These are phyloP conservation scores for Centrapalus pauciflorus DNA, from an alignment of 129 eudicot species.

Conservation along the genomic window DNA sequence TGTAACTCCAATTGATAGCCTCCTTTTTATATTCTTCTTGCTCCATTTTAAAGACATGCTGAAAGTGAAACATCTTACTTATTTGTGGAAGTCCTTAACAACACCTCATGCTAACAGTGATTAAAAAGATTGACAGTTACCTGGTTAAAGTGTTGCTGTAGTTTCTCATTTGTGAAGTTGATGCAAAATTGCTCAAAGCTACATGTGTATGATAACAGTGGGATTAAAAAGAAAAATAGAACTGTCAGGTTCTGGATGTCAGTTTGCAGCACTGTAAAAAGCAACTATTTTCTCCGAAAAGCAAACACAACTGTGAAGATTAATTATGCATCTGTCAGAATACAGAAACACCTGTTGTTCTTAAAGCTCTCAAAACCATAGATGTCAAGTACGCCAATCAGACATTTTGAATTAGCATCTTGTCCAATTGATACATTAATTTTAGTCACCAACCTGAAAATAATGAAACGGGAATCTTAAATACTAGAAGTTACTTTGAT, in stretches of 20 bases:
- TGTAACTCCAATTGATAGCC: conserved; percentile 96
- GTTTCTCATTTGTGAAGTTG: conserved; percentile 95
- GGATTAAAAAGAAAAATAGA: conserved; percentile 18
- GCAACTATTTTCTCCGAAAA: conserved; percentile 6
- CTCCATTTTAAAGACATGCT: conserved; percentile 99
- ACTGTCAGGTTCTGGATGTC: background rate
- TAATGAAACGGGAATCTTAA: background rate
- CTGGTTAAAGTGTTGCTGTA: conserved; percentile 99
- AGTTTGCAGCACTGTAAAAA: background rate
- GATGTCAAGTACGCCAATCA: conserved; percentile 97
- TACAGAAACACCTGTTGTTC: conserved; percentile 64
- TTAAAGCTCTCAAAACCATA: conserved; percentile 98
- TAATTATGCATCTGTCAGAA: background rate
- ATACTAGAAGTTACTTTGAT: conserved; percentile 2
- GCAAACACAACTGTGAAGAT: background rate
- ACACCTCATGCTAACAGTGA: conserved; percentile 5
- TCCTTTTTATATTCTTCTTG: conserved; percentile 97
- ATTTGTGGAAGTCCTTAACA: conserved; percentile 8
- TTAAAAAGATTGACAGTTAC: conserved; percentile 30
- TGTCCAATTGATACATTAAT: conserved; percentile 93
- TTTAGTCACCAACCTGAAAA: conserved; percentile 84
- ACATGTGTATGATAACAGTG: conserved; percentile 31
- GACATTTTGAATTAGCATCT: conserved; percentile 63
- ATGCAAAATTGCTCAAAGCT: conserved; percentile 99
- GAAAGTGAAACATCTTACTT: conserved; percentile 27